Conservation (phyloP, 2,329 filamentous ascomycete species). For the Teratosphaeria epicoccoides region DNA sequence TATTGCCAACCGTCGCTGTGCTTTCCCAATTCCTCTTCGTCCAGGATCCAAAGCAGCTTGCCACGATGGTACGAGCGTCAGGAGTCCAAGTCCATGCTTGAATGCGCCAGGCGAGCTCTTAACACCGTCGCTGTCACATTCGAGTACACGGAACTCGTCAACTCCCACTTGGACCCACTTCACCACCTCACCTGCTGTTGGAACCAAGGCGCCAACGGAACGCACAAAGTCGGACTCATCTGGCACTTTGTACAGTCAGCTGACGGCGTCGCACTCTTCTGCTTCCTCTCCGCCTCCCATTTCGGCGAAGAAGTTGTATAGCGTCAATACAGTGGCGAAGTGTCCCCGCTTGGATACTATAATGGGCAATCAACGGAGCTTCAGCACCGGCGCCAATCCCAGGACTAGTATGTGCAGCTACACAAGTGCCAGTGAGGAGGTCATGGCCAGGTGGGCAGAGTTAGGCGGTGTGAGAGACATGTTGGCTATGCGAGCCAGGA, state of each 20-base stretch:
- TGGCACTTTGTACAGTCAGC: neutral
- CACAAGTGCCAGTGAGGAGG: slow-evolving; percentile 36
- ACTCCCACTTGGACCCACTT: neutral
- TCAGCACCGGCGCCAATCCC: neutral
- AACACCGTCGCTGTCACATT: neutral
- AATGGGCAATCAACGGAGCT: neutral
- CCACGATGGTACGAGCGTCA: neutral
- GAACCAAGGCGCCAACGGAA: neutral
- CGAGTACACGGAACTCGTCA: neutral
- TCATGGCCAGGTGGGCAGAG: slow-evolving; percentile 38
- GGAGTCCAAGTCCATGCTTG: neutral
- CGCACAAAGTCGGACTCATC: neutral
- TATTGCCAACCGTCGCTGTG: neutral
- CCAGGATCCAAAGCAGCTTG: neutral
- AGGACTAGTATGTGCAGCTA: slow-evolving; percentile 15
- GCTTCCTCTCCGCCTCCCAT: neutral
- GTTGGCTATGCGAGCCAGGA: neutral
- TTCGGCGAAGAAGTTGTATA: neutral
- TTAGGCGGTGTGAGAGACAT: slow-evolving; percentile 21
- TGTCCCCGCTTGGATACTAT: neutral
- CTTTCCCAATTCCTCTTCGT: neutral
- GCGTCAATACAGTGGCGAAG: neutral
- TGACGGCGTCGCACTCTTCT: neutral
- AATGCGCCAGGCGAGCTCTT: neutral
- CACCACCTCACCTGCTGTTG: neutral